phyloP scores from a whole-genome alignment of 495 filamentous ascomycete genomes.

The Zalerion maritima region DNA sequence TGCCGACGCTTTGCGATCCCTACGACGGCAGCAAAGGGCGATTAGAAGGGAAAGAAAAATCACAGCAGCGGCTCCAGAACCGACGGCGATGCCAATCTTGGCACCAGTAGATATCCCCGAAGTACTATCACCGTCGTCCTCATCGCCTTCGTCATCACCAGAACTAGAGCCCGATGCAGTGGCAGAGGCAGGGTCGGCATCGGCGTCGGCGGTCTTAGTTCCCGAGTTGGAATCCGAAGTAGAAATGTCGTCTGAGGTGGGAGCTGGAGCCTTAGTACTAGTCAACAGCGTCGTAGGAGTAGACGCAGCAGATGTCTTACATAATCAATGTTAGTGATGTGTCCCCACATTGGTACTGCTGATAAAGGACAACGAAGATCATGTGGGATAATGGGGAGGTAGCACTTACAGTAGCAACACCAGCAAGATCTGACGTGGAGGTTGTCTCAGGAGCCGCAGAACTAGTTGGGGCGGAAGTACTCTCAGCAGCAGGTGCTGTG shows the following conservation, averaged over 20 bases:
- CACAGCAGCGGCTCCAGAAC: constrained; percentile 18
- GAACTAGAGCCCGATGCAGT: constrained; percentile 1
- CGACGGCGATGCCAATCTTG: constrained; percentile 30
- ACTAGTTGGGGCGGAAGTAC: constrained; percentile 1
- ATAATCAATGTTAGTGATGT: too few species aligned
- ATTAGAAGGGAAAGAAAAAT: constrained; percentile 13
- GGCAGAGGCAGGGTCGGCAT: constrained; percentile 6
- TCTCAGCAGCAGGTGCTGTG: constrained; percentile 1
- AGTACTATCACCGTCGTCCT: too few species aligned
- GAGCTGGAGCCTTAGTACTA: constrained; percentile 2
- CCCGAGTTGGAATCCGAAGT: constrained; percentile 1
- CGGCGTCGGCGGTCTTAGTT: constrained; percentile 6
- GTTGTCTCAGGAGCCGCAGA: constrained; percentile 1
- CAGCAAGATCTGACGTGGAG: too few species aligned
- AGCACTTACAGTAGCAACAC: constrained; percentile 1
- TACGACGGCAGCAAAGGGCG: constrained; percentile 18
- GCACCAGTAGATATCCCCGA: constrained; percentile 18
- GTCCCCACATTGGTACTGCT: too few species aligned
- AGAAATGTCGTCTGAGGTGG: constrained; percentile 2
- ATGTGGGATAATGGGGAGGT: constrained; percentile 2
- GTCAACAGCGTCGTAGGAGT: constrained; percentile 2
- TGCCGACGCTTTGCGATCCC: constrained; percentile 10
- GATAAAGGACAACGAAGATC: constrained; percentile 4
- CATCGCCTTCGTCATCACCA: too few species aligned
- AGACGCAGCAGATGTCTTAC: constrained; percentile 5